phyloP scores from a whole-genome alignment of 163 green algal species.

The Coccomyxa subellipsoidea region DNA sequence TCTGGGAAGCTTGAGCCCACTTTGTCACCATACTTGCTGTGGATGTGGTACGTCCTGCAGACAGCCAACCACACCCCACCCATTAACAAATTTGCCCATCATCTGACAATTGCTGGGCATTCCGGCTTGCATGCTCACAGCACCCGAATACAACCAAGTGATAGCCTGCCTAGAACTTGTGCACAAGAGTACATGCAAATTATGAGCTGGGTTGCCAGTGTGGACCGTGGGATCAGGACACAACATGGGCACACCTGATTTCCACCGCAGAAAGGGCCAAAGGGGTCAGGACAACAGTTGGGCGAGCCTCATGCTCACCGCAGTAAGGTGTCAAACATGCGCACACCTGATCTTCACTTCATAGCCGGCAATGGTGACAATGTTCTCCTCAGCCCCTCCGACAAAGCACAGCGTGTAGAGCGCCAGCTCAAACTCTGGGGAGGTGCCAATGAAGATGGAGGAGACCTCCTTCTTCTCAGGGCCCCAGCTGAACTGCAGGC shows the following conservation, averaged over 20 bases:
- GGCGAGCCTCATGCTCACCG: no score
- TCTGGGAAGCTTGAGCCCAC: conserved; percentile 33
- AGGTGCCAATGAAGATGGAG: conserved; percentile 56
- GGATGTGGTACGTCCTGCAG: conserved; percentile 40
- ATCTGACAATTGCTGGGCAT: not conserved
- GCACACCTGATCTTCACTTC: conserved; percentile 37
- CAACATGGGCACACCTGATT: no score
- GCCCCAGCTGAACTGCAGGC: conserved; percentile 51
- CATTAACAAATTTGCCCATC: not conserved
- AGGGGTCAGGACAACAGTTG: not conserved
- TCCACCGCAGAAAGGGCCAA: no score
- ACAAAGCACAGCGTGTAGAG: conserved; percentile 57
- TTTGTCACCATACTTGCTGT: conserved; percentile 56
- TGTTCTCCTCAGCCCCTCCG: conserved; percentile 39
- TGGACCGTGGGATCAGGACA: no score
- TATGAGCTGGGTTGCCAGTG: no score
- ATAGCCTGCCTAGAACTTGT: no score
- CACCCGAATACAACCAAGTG: not conserved
- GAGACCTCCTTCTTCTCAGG: conserved; percentile 55
- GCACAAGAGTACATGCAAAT: no score
- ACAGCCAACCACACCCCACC: not conserved
- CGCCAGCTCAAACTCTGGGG: conserved; percentile 74
- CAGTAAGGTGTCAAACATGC: no score
- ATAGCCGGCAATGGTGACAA: conserved; percentile 43
- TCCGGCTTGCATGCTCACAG: not conserved